Evolutionary conservation across 139 green algal genomes (phyloP), one percentile per base, ranked within the genome.

Genomic region (Limnomonas spitsbergensis): DNA sequence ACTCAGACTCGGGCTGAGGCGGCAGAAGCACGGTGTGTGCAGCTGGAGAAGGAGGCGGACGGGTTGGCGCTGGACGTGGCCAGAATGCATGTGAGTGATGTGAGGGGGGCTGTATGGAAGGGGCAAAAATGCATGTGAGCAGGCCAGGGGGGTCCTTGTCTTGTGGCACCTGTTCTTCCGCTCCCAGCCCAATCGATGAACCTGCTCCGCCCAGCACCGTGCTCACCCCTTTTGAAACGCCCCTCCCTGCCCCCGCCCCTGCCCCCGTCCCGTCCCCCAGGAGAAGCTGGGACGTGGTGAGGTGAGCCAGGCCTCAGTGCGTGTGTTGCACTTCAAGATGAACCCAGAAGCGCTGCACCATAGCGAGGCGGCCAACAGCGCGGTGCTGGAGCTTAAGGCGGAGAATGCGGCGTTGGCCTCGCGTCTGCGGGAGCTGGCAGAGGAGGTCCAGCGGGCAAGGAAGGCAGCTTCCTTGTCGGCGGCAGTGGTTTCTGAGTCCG

Each of bases 301-400:
- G 53, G 92, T 86, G 74, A 71, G 80, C 2, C 76, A 71, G 14
- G 81, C 73, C 66, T 93, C 86, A 20, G 40, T 85, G 31, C 84
- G 85, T 2, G 89, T 97, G 61, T 73, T 97, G 75, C 93, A 97
- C 84, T 76, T 95, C 47, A 78, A 78, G 70, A 66, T 77, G 38
- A 77, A 77, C 29, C 70, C 70, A n/a, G 70, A 77, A 38, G 32
- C 70, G 4, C 39, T 79, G 70, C 69, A 73, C 47, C 69, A 82
- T 2, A 54, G 56, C 1, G 39, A 77, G 52, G 36, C 40, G 47
- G 34, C 3, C 1, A 76, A 87, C 40, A 78, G 66, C 56, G 47
- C 38, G 3, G n/a, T 83, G n/a, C 68, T 42, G 3, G 75, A 66
- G 38, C 80, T 90, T 52, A 20, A 61, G 24, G 85, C 83, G 4